Evolutionary conservation across 441 rosid genomes (phyloP).

Genomic region (Biscutella auriculata): DNA sequence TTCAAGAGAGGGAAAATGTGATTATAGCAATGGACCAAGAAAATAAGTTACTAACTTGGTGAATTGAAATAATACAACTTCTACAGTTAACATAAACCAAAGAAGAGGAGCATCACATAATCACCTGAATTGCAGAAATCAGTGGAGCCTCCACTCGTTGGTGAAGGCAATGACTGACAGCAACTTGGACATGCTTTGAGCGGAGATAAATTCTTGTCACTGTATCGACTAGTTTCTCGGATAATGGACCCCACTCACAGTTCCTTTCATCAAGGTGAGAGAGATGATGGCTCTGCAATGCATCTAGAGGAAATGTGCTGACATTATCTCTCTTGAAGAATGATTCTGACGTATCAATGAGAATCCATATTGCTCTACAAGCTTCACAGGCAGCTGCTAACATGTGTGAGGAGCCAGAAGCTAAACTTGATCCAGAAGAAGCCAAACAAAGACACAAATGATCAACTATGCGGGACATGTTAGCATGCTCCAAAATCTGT

Average conservation of each 20-base stretch:
- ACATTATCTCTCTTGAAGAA: slow-evolving; percentile 35
- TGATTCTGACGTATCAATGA: slow-evolving; percentile 61
- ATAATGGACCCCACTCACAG: slow-evolving; percentile 45
- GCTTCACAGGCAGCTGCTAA: slow-evolving; percentile 76
- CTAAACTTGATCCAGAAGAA: slow-evolving; percentile 67
- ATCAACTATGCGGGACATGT: slow-evolving; percentile 63
- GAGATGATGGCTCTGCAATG: slow-evolving; percentile 42
- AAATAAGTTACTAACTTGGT: not conserved
- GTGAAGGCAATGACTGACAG: slow-evolving; percentile 68
- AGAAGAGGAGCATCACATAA: slow-evolving; percentile 5
- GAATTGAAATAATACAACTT: not conserved
- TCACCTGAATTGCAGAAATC: slow-evolving; percentile 70
- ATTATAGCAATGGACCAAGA: not conserved
- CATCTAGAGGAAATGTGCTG: slow-evolving; percentile 57
- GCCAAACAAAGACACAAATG: slow-evolving; percentile 73
- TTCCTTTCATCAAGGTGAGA: slow-evolving; percentile 51
- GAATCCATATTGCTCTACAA: slow-evolving; percentile 67
- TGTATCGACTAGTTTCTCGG: slow-evolving; percentile 57
- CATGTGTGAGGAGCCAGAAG: slow-evolving; percentile 70
- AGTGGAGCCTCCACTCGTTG: slow-evolving; percentile 61
- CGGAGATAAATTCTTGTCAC: slow-evolving; percentile 67
- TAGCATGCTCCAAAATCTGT: slow-evolving; percentile 69
- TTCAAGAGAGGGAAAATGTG: not conserved
- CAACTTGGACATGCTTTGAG: slow-evolving; percentile 66
- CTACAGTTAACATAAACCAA: not conserved